Evolutionary conservation across 495 filamentous ascomycete genomes (phyloP).

Genomic region (Chlorociboria aeruginascens): DNA sequence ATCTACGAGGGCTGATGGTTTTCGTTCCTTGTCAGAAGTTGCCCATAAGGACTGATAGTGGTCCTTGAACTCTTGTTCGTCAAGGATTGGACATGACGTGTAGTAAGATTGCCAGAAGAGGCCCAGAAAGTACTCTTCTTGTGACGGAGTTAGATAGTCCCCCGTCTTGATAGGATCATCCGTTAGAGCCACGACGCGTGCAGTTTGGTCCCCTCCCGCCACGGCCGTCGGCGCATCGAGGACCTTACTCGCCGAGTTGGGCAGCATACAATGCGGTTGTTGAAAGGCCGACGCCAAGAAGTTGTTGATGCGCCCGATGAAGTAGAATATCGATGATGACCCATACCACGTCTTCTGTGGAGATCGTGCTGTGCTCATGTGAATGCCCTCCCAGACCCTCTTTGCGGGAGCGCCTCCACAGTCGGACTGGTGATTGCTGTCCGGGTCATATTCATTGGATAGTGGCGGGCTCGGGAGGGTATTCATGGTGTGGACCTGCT

Average conservation of each 20-base stretch:
- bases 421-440: not conserved
- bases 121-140: not conserved
- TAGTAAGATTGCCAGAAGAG: not conserved
- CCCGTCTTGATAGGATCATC: not conserved
- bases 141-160: not conserved
- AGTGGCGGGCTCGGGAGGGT: no score
- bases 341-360: constrained; percentile 25
- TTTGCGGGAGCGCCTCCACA: not conserved
- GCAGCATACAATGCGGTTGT: constrained; percentile 13
- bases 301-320: constrained; percentile 24
- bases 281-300: constrained; percentile 24
- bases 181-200: not conserved
- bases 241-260: not conserved
- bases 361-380: constrained; percentile 20
- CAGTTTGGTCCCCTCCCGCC: not conserved
- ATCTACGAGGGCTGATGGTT: not conserved
- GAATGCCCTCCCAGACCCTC: constrained; percentile 18
- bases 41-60: not conserved
- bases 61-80: not conserved
- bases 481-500: no score
- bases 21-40: not conserved
- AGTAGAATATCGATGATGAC: constrained; percentile 29
- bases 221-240: not conserved
- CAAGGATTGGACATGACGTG: not conserved
- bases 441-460: not conserved